Conservation (phyloP, 2,329 filamentous ascomycete genomes). For the Aureobasidium subglaciale region DNA sequence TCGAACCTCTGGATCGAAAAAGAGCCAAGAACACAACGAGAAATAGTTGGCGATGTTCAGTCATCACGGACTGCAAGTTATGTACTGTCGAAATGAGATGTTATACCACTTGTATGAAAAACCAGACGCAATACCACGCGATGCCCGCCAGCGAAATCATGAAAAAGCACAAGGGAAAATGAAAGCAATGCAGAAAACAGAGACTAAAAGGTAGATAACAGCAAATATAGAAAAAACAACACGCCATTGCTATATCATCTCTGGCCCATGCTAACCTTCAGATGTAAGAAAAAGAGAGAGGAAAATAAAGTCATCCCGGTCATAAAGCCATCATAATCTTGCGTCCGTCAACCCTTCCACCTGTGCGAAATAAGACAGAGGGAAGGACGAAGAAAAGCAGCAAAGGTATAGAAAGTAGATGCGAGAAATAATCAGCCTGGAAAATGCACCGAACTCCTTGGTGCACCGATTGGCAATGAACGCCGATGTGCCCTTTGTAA, state of each 20-base stretch:
- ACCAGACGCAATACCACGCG: background rate
- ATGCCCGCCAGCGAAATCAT: background rate
- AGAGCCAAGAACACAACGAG: background rate
- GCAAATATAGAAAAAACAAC: slow-evolving; percentile 11
- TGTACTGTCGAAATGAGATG: background rate
- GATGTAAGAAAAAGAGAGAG: slow-evolving; percentile 3
- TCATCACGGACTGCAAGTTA: too few species aligned
- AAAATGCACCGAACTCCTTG: slow-evolving; percentile 10
- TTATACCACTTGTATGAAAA: background rate
- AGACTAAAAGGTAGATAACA: slow-evolving; percentile 13
- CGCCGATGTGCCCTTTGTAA: background rate
- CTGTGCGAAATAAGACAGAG: background rate
- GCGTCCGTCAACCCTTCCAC: background rate
- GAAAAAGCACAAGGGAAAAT: background rate
- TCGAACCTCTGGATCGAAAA: background rate
- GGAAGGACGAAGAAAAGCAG: slow-evolving; percentile 7
- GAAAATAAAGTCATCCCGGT: slow-evolving; percentile 11
- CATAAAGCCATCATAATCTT: slow-evolving; percentile 14
- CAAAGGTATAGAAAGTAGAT: slow-evolving; percentile 13
- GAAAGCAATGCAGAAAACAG: slow-evolving; percentile 5
- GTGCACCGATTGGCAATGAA: background rate
- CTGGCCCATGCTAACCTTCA: slow-evolving; percentile 13
- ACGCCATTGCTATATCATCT: slow-evolving; percentile 14
- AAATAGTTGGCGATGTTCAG: background rate
- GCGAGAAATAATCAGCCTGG: slow-evolving; percentile 3